These are phyloP conservation scores for Prunella vulgaris DNA, from an alignment of 257 asterid species.

Conservation along the genomic window DNA sequence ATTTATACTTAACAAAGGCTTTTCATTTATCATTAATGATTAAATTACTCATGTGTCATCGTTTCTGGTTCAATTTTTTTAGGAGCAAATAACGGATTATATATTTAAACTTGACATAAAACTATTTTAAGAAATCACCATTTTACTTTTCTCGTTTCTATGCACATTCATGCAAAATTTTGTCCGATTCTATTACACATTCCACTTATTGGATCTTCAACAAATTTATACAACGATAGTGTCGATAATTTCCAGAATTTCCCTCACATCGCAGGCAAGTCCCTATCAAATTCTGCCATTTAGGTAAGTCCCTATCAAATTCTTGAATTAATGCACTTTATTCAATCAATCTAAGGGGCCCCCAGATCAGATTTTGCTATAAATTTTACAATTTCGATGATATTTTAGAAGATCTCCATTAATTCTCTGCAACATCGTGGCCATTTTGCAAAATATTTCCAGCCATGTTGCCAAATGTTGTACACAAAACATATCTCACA, in stretches of 20 bases:
- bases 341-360: no score
- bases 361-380: no score
- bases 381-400: neutral
- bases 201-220: neutral
- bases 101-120: neutral
- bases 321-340: neutral
- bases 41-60: neutral
- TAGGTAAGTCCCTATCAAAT: neutral
- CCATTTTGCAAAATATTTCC: neutral
- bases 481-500: conserved; percentile 20
- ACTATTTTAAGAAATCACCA: neutral
- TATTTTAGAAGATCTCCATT: neutral
- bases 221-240: neutral
- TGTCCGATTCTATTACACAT: neutral
- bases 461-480: conserved; percentile 16
- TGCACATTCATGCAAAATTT: no score
- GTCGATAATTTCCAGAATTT: neutral
- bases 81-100: neutral
- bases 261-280: neutral
- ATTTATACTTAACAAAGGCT: neutral
- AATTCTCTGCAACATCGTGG: neutral
- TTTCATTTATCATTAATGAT: neutral
- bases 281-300: neutral
- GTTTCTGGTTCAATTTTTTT: neutral
- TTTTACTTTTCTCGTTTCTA: neutral